Conservation (phyloP, 176 grass and related monocot genomes). For the Hyparrhenia diplandra region DNA sequence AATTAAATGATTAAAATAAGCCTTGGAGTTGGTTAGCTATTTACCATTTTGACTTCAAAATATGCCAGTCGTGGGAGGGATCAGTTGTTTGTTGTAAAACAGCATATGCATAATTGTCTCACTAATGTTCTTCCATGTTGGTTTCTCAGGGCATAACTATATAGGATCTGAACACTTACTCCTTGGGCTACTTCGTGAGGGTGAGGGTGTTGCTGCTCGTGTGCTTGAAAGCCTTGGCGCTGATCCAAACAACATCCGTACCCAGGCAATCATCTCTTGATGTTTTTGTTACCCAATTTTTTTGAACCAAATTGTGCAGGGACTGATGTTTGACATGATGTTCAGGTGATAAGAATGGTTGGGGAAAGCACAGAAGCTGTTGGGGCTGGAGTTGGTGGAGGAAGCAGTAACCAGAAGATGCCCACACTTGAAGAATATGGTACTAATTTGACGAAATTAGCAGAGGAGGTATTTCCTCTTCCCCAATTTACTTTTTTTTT, state of each 20-base stretch:
- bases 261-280: conserved; percentile 50
- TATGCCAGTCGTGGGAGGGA: too few relatives aligned
- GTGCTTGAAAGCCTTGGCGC: too few relatives aligned
- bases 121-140: conserved; percentile 18
- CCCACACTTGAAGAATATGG: conserved; percentile 98
- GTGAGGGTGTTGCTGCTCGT: too few relatives aligned
- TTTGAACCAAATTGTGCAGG: background rate
- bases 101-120: conserved; percentile 5
- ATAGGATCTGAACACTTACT: conserved; percentile 78
- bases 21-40: background rate
- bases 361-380: too few relatives aligned
- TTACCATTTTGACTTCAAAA: background rate
- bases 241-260: conserved; percentile 87
- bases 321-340: conserved; percentile 9
- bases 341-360: too few relatives aligned
- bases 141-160: conserved; percentile 81
- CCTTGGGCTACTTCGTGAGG: too few relatives aligned
- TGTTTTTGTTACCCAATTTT: background rate
- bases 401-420: conserved; percentile 88
- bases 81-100: too few relatives aligned
- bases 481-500: background rate
- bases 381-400: conserved; percentile 63
- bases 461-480: conserved; percentile 72
- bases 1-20: background rate
- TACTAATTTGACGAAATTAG: conserved; percentile 96